phyloP scores from a whole-genome alignment of 164 flowering plant genomes.

The Piper longum region DNA sequence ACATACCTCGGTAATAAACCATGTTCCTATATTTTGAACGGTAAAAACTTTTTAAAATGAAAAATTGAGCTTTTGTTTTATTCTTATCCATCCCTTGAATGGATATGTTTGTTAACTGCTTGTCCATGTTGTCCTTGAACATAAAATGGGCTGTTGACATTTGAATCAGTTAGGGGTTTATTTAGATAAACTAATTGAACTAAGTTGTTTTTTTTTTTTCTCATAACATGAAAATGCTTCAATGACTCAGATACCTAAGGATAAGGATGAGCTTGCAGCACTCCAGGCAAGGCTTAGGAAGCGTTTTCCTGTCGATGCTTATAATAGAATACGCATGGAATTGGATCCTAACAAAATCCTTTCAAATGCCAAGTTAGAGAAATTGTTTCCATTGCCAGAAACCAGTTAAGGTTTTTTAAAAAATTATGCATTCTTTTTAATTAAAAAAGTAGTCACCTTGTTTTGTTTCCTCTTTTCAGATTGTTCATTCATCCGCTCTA shows the following conservation, averaged over 20 bases:
- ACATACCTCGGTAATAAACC: no score
- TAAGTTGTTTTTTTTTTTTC: neutral
- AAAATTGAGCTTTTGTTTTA: no score
- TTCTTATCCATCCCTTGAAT: no score
- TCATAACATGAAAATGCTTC: neutral
- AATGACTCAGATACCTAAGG: constrained; percentile 69
- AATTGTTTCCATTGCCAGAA: constrained; percentile 53
- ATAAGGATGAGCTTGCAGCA: constrained; percentile 76
- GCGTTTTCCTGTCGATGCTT: constrained; percentile 80
- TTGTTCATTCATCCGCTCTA: no score
- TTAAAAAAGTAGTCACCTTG: neutral
- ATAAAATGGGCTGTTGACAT: no score
- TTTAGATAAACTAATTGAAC: neutral
- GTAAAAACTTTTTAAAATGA: no score
- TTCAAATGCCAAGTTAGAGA: constrained; percentile 66
- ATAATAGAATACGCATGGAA: constrained; percentile 72
- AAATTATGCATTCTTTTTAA: neutral
- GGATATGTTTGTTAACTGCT: no score
- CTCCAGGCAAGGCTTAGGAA: constrained; percentile 74
- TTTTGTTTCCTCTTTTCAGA: no score
- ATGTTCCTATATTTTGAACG: no score
- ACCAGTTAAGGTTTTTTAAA: constrained; percentile 13
- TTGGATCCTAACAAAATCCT: constrained; percentile 85
- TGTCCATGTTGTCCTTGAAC: neutral
- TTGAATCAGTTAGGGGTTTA: neutral